Evolutionary conservation across 2,329 filamentous ascomycete genomes (phyloP).

Genomic region (Fusarium sp.): DNA sequence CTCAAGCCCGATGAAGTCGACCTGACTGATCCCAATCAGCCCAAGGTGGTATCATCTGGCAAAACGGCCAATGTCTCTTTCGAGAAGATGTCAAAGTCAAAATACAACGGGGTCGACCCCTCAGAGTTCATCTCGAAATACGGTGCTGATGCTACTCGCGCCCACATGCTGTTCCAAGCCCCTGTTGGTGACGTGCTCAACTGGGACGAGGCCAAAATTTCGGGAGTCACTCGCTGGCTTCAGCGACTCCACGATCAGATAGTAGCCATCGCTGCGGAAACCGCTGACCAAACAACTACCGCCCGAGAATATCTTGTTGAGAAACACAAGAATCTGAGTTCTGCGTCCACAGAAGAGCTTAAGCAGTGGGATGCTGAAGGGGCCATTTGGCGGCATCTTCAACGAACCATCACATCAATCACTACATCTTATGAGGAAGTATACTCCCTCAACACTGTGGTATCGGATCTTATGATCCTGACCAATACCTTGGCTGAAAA

Average conservation of each 20-base stretch:
- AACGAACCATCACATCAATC: slow-evolving; percentile 73
- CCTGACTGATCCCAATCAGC: slow-evolving; percentile 62
- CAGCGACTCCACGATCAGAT: slow-evolving; percentile 71
- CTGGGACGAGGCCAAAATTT: slow-evolving; percentile 87
- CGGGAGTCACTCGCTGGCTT: slow-evolving; percentile 84
- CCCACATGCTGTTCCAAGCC: slow-evolving; percentile 89
- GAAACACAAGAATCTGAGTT: slow-evolving; percentile 42
- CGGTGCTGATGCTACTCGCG: slow-evolving; percentile 84
- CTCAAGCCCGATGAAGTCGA: slow-evolving; percentile 81
- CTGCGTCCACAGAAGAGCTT: slow-evolving; percentile 46
- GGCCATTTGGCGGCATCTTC: slow-evolving; percentile 70
- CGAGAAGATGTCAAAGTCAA: slow-evolving; percentile 97
- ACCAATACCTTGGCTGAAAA: slow-evolving; percentile 73
- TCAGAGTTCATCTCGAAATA: slow-evolving; percentile 75
- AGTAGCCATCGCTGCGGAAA: slow-evolving; percentile 29
- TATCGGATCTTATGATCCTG: slow-evolving; percentile 84
- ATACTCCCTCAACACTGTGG: slow-evolving; percentile 82
- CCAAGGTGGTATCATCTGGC: slow-evolving; percentile 70
- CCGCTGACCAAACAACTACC: slow-evolving; percentile 5
- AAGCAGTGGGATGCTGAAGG: slow-evolving; percentile 57
- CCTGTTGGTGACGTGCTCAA: slow-evolving; percentile 85
- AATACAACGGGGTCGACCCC: slow-evolving; percentile 90
- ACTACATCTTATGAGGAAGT: slow-evolving; percentile 75
- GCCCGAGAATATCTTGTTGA: slow-evolving; percentile 52
- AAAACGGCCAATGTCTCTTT: slow-evolving; percentile 70